phyloP scores from a whole-genome alignment of 495 filamentous ascomycete species.

The Xylaria longipes region DNA sequence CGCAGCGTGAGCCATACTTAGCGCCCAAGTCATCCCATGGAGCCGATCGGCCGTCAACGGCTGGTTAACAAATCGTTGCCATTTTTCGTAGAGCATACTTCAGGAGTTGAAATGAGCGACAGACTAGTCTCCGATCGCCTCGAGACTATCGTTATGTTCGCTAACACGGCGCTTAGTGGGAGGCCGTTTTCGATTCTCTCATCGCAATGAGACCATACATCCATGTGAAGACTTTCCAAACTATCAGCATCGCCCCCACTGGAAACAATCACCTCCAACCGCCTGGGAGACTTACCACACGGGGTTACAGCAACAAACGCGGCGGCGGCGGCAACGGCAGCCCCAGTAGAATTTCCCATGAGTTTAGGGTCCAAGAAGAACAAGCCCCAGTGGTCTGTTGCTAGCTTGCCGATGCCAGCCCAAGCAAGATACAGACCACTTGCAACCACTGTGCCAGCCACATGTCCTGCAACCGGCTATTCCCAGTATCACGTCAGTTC shows the following conservation, averaged over 20 bases:
- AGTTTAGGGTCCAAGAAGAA: conserved; percentile 56
- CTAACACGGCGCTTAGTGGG: conserved; percentile 26
- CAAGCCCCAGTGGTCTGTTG: conserved; percentile 54
- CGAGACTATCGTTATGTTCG: background rate
- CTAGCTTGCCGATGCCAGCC: conserved; percentile 52
- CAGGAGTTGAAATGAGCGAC: background rate
- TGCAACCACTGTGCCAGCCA: conserved; percentile 45
- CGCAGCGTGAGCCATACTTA: background rate
- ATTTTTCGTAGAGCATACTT: background rate
- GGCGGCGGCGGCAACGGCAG: conserved; percentile 42
- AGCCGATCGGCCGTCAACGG: background rate
- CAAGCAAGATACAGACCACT: conserved; percentile 53
- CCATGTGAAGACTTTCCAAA: conserved; percentile 47
- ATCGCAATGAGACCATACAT: conserved; percentile 52
- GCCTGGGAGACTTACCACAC: conserved; percentile 41
- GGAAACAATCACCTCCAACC: background rate
- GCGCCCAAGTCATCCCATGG: background rate
- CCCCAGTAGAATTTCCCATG: conserved; percentile 35
- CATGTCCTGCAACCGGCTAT: conserved; percentile 48
- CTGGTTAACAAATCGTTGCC: background rate
- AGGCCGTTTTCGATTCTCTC: conserved; percentile 52
- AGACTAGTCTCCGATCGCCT: background rate
- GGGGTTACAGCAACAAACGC: conserved; percentile 45
- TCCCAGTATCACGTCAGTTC: conserved; percentile 22
- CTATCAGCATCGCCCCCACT: conserved; percentile 28